A percentile compares a stretch with the other conserved stretches of the same genome.
Evolutionary conservation across 2,329 filamentous ascomycete genomes (phyloP).

Genomic region (Curvularia lunata): DNA sequence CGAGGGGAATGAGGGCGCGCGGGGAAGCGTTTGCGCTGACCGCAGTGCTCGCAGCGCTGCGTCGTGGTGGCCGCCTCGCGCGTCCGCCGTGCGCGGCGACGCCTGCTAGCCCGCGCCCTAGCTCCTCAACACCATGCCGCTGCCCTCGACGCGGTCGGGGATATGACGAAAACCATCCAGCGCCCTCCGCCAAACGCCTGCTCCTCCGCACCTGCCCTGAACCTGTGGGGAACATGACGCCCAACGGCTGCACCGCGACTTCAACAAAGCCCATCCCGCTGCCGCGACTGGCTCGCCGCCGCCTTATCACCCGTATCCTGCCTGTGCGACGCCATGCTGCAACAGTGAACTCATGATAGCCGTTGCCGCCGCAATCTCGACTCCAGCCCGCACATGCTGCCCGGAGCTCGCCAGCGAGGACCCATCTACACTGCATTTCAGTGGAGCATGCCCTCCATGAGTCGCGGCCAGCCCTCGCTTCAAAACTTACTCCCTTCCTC

Average conservation of each 20-base stretch:
- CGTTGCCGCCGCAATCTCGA: not conserved
- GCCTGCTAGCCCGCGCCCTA: slow-evolving; percentile 20
- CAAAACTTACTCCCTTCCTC: too few relatives aligned
- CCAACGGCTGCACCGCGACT: not conserved
- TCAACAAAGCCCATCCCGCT: slow-evolving; percentile 1
- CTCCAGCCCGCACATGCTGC: not conserved
- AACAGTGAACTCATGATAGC: not conserved
- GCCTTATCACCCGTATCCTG: slow-evolving; percentile 3
- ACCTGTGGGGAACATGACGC: slow-evolving; percentile 22
- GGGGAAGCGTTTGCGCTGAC: slow-evolving; percentile 1
- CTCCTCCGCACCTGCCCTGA: slow-evolving; percentile 18
- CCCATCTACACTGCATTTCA: too few relatives aligned
- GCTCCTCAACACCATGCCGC: slow-evolving; percentile 35
- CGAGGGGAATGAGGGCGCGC: not conserved
- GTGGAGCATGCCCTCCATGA: too few relatives aligned
- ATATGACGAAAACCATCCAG: slow-evolving; percentile 21
- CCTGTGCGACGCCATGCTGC: not conserved
- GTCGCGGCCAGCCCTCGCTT: too few relatives aligned
- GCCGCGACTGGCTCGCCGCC: not conserved
- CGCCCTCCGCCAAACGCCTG: slow-evolving; percentile 17
- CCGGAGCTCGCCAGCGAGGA: not conserved
- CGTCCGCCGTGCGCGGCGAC: not conserved
- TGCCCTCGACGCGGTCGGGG: not conserved
- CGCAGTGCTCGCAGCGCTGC: too few relatives aligned
- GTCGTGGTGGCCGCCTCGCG: too few relatives aligned